Base-by-base conservation (phyloP, 2,329 filamentous ascomycete genomes). In the Scedosporium aurantiacum region DNA sequence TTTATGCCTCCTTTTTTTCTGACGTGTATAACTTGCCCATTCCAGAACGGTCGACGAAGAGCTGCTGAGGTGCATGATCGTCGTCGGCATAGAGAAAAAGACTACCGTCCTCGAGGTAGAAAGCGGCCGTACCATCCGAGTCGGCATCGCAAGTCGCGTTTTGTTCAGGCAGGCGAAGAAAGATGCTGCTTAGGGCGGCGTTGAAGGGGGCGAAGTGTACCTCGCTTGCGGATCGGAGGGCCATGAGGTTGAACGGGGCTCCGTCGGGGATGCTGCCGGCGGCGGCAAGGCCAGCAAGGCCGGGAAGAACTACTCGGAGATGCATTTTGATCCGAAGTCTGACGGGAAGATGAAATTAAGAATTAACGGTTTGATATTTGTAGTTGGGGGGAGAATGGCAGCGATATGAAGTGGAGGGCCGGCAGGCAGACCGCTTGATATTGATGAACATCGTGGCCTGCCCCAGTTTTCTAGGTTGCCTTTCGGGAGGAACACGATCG, bases 41-140 rank as follows among this genome's bases (percentile, higher is more conserved):
- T 67, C 81, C 82, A 55, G 79, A 82, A 54, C 79, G 78, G 69
- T 86, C 82, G 47, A 78, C 78, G 64, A 68, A 85, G 58, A 81
- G 63, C 66, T 78, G 71, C 73, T 85, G 83, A 2, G 72, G 70
- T 40, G 65, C 72, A 25, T 18, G 23, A 7, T 28, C 16, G 41
- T 54, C 21, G 3, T 27, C 57, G 40, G n/a, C 40, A 21, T 58
- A 58, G 18, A 58, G 57, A 40, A 43, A 58, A 21, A 58, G 18
- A 14, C 41, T 40, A 4, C 70, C 73, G 23, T 72, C 71, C 47
- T 74, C 60, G 65, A 84, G 70, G 65, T 72, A 72, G 70, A 86
- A 83, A 47, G 76, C 81, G 58, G 81, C 82, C 41, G 67, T 70
- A 64, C 76, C 70, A 47, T 71, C 66, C n/a, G 68, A 63, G 32